Conservation (phyloP, 148 eudicot species). For the Agrostemma githago region DNA sequence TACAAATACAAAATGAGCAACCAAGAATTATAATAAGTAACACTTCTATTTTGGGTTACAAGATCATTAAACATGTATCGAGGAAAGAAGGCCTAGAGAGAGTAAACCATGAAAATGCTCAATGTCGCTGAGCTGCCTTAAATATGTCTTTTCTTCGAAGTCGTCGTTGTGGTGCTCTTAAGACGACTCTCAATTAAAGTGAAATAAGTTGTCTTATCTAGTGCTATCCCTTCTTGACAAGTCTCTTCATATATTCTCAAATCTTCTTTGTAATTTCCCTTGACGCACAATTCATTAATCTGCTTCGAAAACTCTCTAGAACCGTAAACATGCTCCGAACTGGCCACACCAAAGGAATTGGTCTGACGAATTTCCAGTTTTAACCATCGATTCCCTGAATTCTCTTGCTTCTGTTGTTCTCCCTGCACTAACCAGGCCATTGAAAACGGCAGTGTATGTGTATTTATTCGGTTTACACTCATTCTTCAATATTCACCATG, state of each 20-base stretch:
- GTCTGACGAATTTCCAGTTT: constrained; percentile 27
- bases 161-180: constrained; percentile 21
- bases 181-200: constrained; percentile 6
- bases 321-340: constrained; percentile 32
- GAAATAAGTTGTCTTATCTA: constrained; percentile 5
- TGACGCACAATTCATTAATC: constrained; percentile 37
- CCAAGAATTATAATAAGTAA: too few species aligned
- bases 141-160: constrained; percentile 27
- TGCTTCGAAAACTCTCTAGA: constrained; percentile 15
- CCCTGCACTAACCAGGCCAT: constrained; percentile 37
- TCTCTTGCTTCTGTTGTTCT: too few species aligned
- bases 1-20: too few species aligned
- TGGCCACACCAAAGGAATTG: constrained; percentile 15
- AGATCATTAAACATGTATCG: neutral
- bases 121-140: constrained; percentile 16
- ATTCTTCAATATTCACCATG: constrained; percentile 41
- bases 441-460: constrained; percentile 50
- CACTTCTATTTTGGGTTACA: too few species aligned
- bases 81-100: neutral
- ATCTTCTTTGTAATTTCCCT: constrained; percentile 58
- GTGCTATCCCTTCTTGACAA: constrained; percentile 37
- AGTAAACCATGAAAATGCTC: neutral
- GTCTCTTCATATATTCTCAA: constrained; percentile 48
- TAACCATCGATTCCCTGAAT: too few species aligned
- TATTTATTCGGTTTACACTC: constrained; percentile 53